phyloP scores from a whole-genome alignment of 2,329 filamentous ascomycete genomes.

The Colletotrichum ledebouriae region DNA sequence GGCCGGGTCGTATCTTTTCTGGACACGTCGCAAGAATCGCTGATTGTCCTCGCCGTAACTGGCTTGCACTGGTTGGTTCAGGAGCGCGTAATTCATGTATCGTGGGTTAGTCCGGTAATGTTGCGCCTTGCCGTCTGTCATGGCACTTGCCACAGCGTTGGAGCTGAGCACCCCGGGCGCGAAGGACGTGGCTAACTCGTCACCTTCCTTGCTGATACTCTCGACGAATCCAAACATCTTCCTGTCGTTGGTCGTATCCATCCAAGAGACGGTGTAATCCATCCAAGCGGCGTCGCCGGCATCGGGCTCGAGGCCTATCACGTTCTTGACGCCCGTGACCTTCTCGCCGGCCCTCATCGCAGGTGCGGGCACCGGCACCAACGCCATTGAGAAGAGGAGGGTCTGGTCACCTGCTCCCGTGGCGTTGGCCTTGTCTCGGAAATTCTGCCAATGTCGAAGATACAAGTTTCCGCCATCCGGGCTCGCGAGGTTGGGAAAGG shows the following conservation, averaged over 20 bases:
- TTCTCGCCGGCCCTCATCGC: conserved; percentile 3
- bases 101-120: conserved; percentile 9
- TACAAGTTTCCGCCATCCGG: not conserved
- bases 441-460: conserved; percentile 1
- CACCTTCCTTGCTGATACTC: not conserved
- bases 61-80: not conserved
- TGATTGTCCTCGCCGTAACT: not conserved
- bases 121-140: not conserved
- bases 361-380: not conserved
- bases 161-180: conserved; percentile 1
- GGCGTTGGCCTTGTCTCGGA: not conserved
- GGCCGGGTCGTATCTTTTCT: conserved; percentile 3
- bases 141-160: not conserved
- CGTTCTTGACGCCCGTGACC: conserved; percentile 11
- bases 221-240: conserved; percentile 1
- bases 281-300: conserved; percentile 15
- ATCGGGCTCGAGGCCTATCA: conserved; percentile 9
- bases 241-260: not conserved
- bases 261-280: conserved; percentile 5
- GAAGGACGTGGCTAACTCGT: not conserved
- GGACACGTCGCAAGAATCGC: conserved; percentile 1
- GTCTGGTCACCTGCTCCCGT: not conserved
- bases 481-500: not conserved
- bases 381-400: not conserved
- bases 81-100: conserved; percentile 14